Percentiles rank a stretch among this genome's conserved stretches.
Conservation (phyloP, 2,329 filamentous ascomycete genomes). For the Rhynchosporium agropyri region DNA sequence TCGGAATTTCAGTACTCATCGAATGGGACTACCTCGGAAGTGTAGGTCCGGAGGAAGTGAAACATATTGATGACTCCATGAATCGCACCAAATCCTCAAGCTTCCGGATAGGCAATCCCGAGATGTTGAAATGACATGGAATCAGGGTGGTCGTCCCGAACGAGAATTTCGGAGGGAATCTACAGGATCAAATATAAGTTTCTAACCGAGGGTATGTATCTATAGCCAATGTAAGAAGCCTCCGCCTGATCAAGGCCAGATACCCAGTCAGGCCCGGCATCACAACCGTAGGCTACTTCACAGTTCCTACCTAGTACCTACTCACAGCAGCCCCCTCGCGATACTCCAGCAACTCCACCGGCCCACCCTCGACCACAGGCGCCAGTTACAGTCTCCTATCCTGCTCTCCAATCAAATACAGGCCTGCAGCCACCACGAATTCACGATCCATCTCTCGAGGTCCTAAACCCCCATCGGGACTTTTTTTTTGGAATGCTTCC, state of each 20-base stretch:
- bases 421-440: background rate
- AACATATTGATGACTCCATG: constrained; percentile 38
- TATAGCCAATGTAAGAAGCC: background rate
- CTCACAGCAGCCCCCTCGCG: background rate
- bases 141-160: constrained; percentile 28
- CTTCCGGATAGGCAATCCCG: constrained; percentile 39
- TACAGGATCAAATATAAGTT: constrained; percentile 40
- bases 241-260: background rate
- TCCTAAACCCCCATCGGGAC: background rate
- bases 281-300: background rate
- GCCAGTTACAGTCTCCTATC: constrained; percentile 19
- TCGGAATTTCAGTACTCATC: background rate
- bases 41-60: constrained; percentile 30
- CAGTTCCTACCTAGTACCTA: background rate
- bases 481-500: background rate
- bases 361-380: constrained; percentile 20
- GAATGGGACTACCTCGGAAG: background rate
- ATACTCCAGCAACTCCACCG: constrained; percentile 29
- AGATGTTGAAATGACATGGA: background rate
- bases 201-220: background rate
- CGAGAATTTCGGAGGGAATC: constrained; percentile 46
- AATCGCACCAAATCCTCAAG: constrained; percentile 41
- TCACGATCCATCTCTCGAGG: background rate
- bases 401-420: constrained; percentile 18
- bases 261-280: background rate